Conservation (phyloP, 2,329 filamentous ascomycete species). For the Scleromitrula shiraiana region DNA sequence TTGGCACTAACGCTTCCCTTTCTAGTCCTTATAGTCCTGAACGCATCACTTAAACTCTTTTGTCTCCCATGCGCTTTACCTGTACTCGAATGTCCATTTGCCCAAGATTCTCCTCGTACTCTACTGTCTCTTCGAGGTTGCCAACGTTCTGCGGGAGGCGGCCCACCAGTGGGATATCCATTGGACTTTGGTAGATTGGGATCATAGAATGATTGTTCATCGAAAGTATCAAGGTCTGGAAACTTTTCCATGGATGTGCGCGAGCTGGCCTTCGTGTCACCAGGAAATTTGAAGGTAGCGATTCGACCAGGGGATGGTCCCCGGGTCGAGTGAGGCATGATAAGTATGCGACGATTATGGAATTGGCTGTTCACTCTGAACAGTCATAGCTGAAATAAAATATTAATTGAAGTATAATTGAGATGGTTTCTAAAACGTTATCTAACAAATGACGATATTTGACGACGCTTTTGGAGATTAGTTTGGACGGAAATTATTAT, state of each 20-base stretch:
- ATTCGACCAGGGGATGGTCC: constrained; percentile 30
- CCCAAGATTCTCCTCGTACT: constrained; percentile 18
- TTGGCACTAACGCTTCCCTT: constrained; percentile 86
- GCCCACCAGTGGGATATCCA: constrained; percentile 23
- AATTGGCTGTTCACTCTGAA: too few relatives aligned
- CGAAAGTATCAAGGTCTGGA: constrained; percentile 42
- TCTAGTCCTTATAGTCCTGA: constrained; percentile 71
- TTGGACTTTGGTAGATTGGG: constrained; percentile 19
- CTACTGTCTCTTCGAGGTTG: constrained; percentile 47
- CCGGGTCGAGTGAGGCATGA: constrained; percentile 37
- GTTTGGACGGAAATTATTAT: constrained; percentile 12
- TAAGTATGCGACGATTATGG: too few relatives aligned
- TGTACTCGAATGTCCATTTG: constrained; percentile 18
- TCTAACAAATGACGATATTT: too few relatives aligned
- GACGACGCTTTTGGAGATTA: background rate
- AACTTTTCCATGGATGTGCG: constrained; percentile 46
- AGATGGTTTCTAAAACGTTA: background rate
- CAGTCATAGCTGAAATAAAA: background rate
- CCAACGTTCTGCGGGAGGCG: constrained; percentile 47
- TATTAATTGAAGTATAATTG: background rate
- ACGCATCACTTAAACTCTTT: constrained; percentile 85
- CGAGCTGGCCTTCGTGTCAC: constrained; percentile 20
- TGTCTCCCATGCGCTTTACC: constrained; percentile 53
- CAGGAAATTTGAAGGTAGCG: constrained; percentile 26
- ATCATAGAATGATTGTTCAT: constrained; percentile 16